Evolutionary conservation across 192 early-diverging fungal genomes (phyloP).

Genomic region (Podila clonocystis): DNA sequence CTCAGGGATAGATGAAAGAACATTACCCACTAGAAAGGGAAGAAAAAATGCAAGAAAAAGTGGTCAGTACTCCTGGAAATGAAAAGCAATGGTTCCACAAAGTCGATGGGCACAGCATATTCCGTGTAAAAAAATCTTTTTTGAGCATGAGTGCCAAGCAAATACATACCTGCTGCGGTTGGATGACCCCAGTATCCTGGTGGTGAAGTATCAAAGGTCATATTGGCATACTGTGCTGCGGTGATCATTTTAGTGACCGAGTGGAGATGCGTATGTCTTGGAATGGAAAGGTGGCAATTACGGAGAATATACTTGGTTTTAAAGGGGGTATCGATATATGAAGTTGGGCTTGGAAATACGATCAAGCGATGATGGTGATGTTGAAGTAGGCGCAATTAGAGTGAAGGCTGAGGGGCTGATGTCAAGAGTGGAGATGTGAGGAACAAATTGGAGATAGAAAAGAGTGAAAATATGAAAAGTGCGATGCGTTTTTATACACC

Average conservation of each 20-base stretch:
- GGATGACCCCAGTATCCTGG: constrained; percentile 36
- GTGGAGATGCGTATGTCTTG: neutral
- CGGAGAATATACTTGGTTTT: neutral
- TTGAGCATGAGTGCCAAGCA: neutral
- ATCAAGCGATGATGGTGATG: neutral
- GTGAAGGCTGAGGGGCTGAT: too few relatives aligned
- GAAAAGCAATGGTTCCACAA: too few relatives aligned
- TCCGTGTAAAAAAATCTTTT: neutral
- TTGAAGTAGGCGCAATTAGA: neutral
- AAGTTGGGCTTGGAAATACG: neutral
- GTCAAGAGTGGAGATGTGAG: too few relatives aligned
- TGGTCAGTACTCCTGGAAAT: too few relatives aligned
- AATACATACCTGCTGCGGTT: constrained; percentile 42
- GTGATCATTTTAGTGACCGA: constrained; percentile 23
- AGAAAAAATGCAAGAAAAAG: too few relatives aligned
- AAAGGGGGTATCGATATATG: neutral
- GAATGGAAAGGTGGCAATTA: neutral
- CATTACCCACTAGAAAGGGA: too few relatives aligned
- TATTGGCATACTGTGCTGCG: constrained; percentile 18
- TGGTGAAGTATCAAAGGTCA: neutral
- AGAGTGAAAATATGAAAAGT: too few relatives aligned
- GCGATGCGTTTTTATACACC: too few relatives aligned
- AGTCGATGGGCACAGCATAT: neutral
- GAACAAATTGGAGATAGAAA: too few relatives aligned
- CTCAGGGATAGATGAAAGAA: too few relatives aligned